phyloP scores from a whole-genome alignment of 1,284 basidiomycete genomes.

The Psilocybe mexicana region DNA sequence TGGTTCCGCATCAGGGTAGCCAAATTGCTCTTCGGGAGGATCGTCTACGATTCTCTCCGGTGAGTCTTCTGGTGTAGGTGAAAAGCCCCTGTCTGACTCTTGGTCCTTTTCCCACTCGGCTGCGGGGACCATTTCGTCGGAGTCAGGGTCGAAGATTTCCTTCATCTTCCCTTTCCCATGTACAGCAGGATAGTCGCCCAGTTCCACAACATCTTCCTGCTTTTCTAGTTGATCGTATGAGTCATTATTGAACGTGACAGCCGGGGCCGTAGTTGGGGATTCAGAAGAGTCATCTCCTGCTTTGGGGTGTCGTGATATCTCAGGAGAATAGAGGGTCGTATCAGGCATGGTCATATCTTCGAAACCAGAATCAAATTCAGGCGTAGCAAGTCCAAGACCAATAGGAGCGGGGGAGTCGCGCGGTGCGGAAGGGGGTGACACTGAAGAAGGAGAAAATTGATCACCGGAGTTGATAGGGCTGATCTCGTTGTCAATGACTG shows the following conservation, averaged over 20 bases:
- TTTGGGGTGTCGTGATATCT: background rate
- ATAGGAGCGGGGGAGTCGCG: background rate
- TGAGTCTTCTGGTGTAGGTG: too few species aligned
- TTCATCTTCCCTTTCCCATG: background rate
- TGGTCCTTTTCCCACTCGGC: too few species aligned
- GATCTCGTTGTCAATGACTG: background rate
- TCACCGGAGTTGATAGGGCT: background rate
- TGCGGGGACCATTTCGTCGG: background rate
- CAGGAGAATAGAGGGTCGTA: too few species aligned
- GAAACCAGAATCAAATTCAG: background rate
- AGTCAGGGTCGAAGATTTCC: background rate
- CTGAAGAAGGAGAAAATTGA: background rate
- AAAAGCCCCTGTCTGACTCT: too few species aligned
- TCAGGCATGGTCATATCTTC: background rate
- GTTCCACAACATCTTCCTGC: background rate
- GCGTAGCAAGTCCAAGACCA: background rate
- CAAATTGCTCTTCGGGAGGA: too few species aligned
- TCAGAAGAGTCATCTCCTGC: background rate
- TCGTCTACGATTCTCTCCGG: too few species aligned
- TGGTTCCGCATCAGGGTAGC: too few species aligned
- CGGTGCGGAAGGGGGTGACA: background rate
- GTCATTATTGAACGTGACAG: background rate
- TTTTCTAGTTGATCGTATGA: background rate
- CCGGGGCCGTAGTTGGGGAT: background rate
- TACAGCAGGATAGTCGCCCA: background rate